Percentiles rank a stretch among this genome's conserved stretches.
Conservation (phyloP, 208 protist species). For the Naegleria fowleri region DNA sequence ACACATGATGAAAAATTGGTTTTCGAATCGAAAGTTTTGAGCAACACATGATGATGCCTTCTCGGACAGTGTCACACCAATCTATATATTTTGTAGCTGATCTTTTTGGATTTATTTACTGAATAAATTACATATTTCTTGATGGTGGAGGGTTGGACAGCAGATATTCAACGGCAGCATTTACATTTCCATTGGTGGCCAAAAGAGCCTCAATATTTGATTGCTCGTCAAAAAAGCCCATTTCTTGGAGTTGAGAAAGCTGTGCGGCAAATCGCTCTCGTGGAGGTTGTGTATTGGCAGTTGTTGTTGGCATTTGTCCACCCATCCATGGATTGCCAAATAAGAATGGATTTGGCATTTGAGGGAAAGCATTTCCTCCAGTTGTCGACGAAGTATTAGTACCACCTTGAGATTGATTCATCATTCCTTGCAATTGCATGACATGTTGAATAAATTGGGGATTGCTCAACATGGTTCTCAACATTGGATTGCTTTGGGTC, state of each 20-base stretch:
- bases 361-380: background rate
- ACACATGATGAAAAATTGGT: background rate
- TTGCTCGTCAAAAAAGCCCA: slow-evolving; percentile 29
- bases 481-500: slow-evolving; percentile 25
- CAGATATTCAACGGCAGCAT: slow-evolving; percentile 26
- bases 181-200: slow-evolving; percentile 19
- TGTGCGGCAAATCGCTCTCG: background rate
- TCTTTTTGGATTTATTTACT: background rate
- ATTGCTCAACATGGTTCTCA: slow-evolving; percentile 2
- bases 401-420: background rate
- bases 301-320: background rate
- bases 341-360: slow-evolving; percentile 22
- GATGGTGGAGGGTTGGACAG: slow-evolving; percentile 1
- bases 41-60: too few species aligned
- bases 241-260: slow-evolving; percentile 13
- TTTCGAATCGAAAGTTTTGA: background rate
- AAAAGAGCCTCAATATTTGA: slow-evolving; percentile 22
- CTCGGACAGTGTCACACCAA: too few species aligned
- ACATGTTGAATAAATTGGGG: slow-evolving; percentile 24
- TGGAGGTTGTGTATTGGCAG: background rate
- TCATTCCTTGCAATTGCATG: slow-evolving; percentile 13
- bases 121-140: background rate
- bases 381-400: background rate
- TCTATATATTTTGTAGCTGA: background rate
- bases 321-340: background rate